These are phyloP conservation scores for Boletales sp. DNA, from an alignment of 768 basidiomycete genomes.

Conservation along the genomic window DNA sequence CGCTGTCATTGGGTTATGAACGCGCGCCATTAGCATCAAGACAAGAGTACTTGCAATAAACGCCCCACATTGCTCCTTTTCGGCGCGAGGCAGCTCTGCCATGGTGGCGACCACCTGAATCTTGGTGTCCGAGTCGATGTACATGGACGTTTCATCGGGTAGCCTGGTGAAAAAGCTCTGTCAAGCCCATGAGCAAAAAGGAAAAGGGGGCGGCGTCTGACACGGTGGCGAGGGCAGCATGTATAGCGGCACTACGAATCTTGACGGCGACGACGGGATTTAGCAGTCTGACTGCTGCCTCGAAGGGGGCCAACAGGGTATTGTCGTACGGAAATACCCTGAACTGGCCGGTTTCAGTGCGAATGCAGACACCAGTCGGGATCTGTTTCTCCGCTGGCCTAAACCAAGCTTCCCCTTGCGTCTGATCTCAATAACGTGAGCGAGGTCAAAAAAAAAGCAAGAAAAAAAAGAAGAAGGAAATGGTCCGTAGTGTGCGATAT, in stretches of 20 bases:
- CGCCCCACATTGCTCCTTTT: conserved; percentile 89
- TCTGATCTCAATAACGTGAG: conserved; percentile 41
- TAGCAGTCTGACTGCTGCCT: conserved; percentile 65
- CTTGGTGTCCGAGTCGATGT: conserved; percentile 74
- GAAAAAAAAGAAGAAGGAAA: neutral
- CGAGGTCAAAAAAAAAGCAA: neutral
- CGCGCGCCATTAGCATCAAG: neutral
- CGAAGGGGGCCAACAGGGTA: conserved; percentile 69
- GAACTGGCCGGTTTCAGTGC: conserved; percentile 63
- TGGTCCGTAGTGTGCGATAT: conserved; percentile 8
- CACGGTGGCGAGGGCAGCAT: conserved; percentile 71
- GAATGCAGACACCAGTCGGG: conserved; percentile 72
- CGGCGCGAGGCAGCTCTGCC: conserved; percentile 63
- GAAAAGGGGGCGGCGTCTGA: conserved; percentile 31
- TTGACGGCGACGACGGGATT: conserved; percentile 87
- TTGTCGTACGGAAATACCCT: conserved; percentile 85
- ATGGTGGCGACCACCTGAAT: conserved; percentile 82
- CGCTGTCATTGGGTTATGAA: conserved; percentile 42
- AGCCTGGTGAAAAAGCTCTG: conserved; percentile 33
- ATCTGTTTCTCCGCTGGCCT: conserved; percentile 77
- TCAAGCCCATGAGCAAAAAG: neutral
- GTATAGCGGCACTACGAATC: conserved; percentile 72
- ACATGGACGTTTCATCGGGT: conserved; percentile 53
- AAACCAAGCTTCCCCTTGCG: conserved; percentile 81
- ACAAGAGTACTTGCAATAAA: conserved; percentile 59